These are phyloP conservation scores for Pelargonium cotyledonis DNA, from an alignment of 441 rosid genomes.

Conservation along the genomic window DNA sequence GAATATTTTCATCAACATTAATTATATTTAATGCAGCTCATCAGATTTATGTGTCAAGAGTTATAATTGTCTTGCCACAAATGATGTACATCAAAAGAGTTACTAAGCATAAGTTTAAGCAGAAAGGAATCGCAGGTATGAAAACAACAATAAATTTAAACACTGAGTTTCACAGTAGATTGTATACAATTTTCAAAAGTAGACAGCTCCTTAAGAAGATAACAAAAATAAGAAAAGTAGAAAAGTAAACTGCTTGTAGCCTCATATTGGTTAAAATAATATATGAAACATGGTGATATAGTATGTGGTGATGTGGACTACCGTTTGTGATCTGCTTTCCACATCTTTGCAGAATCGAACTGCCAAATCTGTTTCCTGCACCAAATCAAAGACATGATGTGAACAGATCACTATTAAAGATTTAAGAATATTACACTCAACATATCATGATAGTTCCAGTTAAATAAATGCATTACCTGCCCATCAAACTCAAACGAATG, in stretches of 20 bases:
- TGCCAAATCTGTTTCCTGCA: slow-evolving; percentile 63
- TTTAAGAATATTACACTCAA: slow-evolving; percentile 1
- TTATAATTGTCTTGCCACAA: not conserved
- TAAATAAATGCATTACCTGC: slow-evolving; percentile 38
- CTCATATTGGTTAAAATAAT: slow-evolving; percentile 1
- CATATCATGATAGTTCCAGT: not conserved
- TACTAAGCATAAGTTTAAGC: not conserved
- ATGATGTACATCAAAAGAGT: not conserved
- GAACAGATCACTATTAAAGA: slow-evolving; percentile 2
- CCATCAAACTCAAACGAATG: slow-evolving; percentile 48
- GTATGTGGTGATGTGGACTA: slow-evolving; percentile 35
- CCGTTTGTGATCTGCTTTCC: slow-evolving; percentile 73
- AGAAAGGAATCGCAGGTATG: not conserved
- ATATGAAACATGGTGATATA: slow-evolving; percentile 15
- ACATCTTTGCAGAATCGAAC: slow-evolving; percentile 91
- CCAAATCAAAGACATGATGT: slow-evolving; percentile 10
- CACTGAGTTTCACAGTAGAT: not conserved
- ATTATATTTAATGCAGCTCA: not conserved
- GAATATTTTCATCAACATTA: not conserved
- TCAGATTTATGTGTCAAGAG: not conserved
- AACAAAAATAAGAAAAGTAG: not conserved
- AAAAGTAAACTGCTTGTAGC: not conserved
- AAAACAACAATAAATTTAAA: not conserved
- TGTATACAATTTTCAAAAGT: not conserved
- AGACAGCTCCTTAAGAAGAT: not conserved